Evolutionary conservation across 192 early-diverging fungal genomes (phyloP).

Genomic region (Entomortierella chlamydospora): DNA sequence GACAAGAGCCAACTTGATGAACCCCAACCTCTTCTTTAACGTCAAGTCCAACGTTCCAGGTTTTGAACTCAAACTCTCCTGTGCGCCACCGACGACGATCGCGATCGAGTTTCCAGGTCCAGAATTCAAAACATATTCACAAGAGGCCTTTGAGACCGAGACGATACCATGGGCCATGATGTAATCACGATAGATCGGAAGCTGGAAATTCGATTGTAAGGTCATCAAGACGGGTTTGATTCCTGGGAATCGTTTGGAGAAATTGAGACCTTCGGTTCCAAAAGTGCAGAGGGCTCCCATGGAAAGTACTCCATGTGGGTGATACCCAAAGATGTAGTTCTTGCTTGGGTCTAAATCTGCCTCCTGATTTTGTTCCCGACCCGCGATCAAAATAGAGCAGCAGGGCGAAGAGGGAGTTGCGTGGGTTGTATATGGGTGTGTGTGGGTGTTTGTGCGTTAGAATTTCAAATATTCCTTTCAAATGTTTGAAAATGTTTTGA

Average conservation of each 20-base stretch:
- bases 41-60: slow-evolving; percentile 73
- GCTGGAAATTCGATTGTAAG: slow-evolving; percentile 81
- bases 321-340: slow-evolving; percentile 91
- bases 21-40: slow-evolving; percentile 83
- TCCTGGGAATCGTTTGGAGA: slow-evolving; percentile 80
- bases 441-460: too few species aligned
- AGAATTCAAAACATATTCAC: slow-evolving; percentile 75
- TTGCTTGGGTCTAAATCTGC: slow-evolving; percentile 81
- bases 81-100: slow-evolving; percentile 92
- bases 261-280: slow-evolving; percentile 81
- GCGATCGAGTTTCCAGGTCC: slow-evolving; percentile 76
- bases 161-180: slow-evolving; percentile 81
- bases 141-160: slow-evolving; percentile 77
- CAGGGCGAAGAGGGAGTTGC: neutral
- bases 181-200: slow-evolving; percentile 88
- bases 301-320: slow-evolving; percentile 89
- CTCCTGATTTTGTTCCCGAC: too few species aligned
- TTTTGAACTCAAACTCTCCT: slow-evolving; percentile 80
- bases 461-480: neutral
- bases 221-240: slow-evolving; percentile 85
- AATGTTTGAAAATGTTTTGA: too few species aligned
- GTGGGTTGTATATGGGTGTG: too few species aligned
- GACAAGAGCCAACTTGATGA: slow-evolving; percentile 87
- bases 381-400: slow-evolving; percentile 32
- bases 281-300: slow-evolving; percentile 85